A percentile compares a stretch with the other conserved stretches of the same genome.
These are phyloP conservation scores for Colletotrichum eleusines DNA, from an alignment of 2,329 filamentous ascomycete genomes.

Conservation along the genomic window DNA sequence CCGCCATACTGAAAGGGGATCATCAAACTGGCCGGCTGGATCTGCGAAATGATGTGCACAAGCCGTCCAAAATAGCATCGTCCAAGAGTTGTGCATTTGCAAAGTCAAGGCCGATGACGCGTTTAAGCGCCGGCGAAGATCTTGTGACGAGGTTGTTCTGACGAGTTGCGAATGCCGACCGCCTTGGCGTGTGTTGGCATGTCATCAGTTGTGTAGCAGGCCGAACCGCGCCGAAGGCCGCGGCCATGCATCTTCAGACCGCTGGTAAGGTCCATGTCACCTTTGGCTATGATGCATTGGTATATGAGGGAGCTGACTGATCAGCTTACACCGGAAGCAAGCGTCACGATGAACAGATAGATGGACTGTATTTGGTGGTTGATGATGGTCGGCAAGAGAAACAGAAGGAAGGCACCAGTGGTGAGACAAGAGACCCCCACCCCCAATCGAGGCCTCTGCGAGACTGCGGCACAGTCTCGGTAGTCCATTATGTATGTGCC, in stretches of 20 bases:
- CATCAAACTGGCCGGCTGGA: conserved; percentile 25
- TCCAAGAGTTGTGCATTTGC: conserved; percentile 19
- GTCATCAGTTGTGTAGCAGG: conserved; percentile 17
- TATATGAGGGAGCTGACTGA: conserved; percentile 12
- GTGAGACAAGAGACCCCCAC: conserved; percentile 32
- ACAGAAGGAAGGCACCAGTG: conserved; percentile 24
- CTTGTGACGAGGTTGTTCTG: conserved; percentile 17
- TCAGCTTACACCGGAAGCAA: conserved; percentile 20
- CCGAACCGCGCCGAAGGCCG: conserved; percentile 14
- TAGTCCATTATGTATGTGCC: conserved; percentile 16
- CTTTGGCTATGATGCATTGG: conserved; percentile 10
- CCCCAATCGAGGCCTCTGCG: conserved; percentile 13
- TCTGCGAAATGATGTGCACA: conserved; percentile 20
- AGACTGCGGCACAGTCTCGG: conserved; percentile 35
- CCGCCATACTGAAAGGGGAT: conserved; percentile 30
- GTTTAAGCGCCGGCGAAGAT: conserved; percentile 27
- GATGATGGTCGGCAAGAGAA: conserved; percentile 26
- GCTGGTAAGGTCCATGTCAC: conserved; percentile 10
- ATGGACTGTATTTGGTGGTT: conserved; percentile 24
- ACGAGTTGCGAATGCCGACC: conserved; percentile 17
- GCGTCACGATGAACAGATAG: conserved; percentile 10
- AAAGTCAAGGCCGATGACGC: conserved; percentile 16
- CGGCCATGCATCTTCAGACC: conserved; percentile 21
- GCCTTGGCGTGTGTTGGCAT: conserved; percentile 11
- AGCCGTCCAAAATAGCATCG: conserved; percentile 29